These are phyloP conservation scores for Suillus decipiens DNA, from an alignment of 768 basidiomycete genomes.

Conservation along the genomic window DNA sequence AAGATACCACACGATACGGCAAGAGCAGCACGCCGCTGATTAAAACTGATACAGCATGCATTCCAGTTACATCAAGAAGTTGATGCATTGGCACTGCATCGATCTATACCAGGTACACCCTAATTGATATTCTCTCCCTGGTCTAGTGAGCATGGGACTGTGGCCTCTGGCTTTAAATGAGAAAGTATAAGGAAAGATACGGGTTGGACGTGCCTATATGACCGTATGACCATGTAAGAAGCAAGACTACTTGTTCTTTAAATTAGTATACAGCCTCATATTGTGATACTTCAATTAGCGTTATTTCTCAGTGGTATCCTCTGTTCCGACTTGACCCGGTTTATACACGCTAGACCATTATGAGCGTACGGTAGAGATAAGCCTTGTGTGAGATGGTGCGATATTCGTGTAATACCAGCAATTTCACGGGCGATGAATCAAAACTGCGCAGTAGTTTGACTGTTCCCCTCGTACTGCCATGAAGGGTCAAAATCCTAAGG, in stretches of 20 bases:
- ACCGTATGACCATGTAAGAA: background rate
- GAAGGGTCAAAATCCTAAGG: background rate
- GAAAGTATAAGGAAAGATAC: too few species aligned
- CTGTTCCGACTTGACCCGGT: background rate
- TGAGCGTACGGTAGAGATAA: background rate
- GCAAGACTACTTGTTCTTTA: background rate
- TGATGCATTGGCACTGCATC: background rate
- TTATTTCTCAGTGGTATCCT: background rate
- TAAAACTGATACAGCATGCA: background rate
- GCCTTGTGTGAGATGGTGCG: background rate
- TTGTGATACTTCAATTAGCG: background rate
- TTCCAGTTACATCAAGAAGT: background rate
- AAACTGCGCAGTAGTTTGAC: background rate
- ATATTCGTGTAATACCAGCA: background rate
- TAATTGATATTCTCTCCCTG: background rate
- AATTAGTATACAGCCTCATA: background rate
- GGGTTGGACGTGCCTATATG: background rate
- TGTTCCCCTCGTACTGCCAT: background rate
- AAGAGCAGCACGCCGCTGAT: background rate
- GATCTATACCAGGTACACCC: background rate
- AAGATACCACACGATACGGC: background rate
- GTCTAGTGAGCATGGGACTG: background rate
- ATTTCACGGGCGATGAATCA: background rate
- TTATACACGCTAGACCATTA: background rate
- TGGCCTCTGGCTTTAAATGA: background rate